Evolutionary conservation across 768 basidiomycete species (phyloP), one percentile per base, ranked within the genome.

Genomic region (Nidularia pulvinata): DNA sequence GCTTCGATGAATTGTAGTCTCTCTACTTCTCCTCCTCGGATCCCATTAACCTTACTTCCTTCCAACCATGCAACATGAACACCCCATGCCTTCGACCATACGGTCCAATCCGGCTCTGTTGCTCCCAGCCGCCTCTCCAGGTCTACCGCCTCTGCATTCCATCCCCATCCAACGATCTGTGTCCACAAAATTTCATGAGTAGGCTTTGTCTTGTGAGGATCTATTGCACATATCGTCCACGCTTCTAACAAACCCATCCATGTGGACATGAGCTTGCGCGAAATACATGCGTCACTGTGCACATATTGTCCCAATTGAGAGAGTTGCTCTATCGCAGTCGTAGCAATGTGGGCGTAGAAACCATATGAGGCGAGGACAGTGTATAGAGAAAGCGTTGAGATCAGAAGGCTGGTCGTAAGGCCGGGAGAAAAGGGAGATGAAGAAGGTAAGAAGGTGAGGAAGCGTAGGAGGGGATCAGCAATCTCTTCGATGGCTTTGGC

Each of bases 111-210:
- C 33, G 60, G 59, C 11, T 68, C 64, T 6, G 61, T 60, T 9
- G 55, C 58, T 7, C 65, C 64, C 9, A 87, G 48, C 43, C 63
- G 59, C 3, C 61, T 59, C 52, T 71, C 63, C 53, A 80, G 55
- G 46, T 70, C 71, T n/a, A 79, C 61, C 6, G 86, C 59, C 33
- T 88, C 84, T 0, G 77, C 75, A 14, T 72, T 76, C 91, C 93
- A 96, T 0, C 77, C 83, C 85, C 89, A 91, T 2, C 82, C 85
- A n/a, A 75, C 69, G 7, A 96, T 74, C 61, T 94, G 92, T 52
- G 87, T 91, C 95, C 96, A 98, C 7, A 89, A 69, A 48, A 98
- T 84, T 50, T 91, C 93, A 67, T 98, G 96, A 6, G 76, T 78
- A 0, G 93, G 93, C 2, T 85, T 89, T 6, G 93, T 95, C 51